phyloP scores from a whole-genome alignment of 257 asterid species.

The Cinchona pubescens region DNA sequence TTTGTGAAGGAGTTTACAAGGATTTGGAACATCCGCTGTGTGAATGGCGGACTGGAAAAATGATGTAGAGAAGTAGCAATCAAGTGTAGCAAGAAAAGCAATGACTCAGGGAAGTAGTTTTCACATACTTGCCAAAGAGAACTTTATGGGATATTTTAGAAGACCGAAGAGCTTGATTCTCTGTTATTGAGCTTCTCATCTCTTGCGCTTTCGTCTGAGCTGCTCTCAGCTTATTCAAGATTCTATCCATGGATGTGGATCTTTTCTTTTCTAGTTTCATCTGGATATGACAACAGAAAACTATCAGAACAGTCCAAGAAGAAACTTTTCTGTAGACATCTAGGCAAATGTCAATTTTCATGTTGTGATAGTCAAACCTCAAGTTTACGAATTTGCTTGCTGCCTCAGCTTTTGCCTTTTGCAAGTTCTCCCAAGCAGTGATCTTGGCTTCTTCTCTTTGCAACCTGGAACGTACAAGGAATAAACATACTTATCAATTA shows the following conservation, averaged over 20 bases:
- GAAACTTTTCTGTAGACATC: not conserved
- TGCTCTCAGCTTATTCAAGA: slow-evolving; percentile 50
- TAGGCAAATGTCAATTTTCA: not conserved
- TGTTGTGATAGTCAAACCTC: slow-evolving; percentile 19
- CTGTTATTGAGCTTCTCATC: slow-evolving; percentile 47
- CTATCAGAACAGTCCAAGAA: not conserved
- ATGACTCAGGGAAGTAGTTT: slow-evolving; percentile 30
- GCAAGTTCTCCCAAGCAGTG: slow-evolving; percentile 40
- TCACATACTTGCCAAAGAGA: slow-evolving; percentile 26
- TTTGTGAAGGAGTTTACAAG: not conserved
- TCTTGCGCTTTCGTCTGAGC: slow-evolving; percentile 57
- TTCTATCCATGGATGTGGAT: slow-evolving; percentile 65
- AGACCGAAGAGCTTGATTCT: slow-evolving; percentile 26
- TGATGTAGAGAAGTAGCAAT: not conserved
- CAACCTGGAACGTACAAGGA: slow-evolving; percentile 16
- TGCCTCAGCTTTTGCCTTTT: slow-evolving; percentile 43
- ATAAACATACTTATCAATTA: not conserved
- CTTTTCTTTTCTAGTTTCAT: slow-evolving; percentile 74
- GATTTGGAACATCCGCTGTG: not conserved
- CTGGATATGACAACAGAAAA: slow-evolving; percentile 25
- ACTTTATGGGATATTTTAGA: slow-evolving; percentile 20
- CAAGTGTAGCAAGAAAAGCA: slow-evolving; percentile 40
- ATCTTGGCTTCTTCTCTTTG: slow-evolving; percentile 36
- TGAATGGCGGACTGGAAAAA: not conserved
- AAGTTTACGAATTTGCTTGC: slow-evolving; percentile 32